Base-by-base conservation (phyloP, 805 yeast genomes). In the Kodamaea neixiangensis region DNA sequence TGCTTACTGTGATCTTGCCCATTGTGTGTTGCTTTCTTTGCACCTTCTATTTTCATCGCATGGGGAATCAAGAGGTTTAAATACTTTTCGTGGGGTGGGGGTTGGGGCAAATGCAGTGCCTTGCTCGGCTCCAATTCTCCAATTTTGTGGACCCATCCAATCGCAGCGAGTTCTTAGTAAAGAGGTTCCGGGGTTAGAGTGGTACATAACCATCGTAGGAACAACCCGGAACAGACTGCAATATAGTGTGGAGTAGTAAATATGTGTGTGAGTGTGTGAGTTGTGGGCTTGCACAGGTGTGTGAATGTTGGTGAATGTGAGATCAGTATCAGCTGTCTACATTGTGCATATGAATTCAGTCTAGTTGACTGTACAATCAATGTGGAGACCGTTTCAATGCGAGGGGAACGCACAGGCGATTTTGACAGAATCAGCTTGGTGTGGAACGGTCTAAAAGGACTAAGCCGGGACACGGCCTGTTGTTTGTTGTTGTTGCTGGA, bases 1-100 rank as follows among this genome's bases (percentile, higher is more conserved):
- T 80, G 62, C 81, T 79, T 43, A 87, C 92, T 60, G 82, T 81
- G 65, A 87, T 83, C 65, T 86, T 87, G 49, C 57, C 60, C 34
- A 57, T 50, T 18, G 22, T 50, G 51, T 34, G 2, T 17, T 41
- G n/a, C 7, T 43, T 33, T 41, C 2, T 25, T 31, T 38, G 19
- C 18, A 15, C 20, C 41, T n/a, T 13, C 11, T 14, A 42, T 9
- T 20, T 17, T 5, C 41, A 15, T 9, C 7, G 31, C 13, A 33
- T 13, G 40, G 50, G 50, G 46, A 25, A 20, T n/a, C 44, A 13
- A 6, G 34, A 20, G 18, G 38, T 35, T 25, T 48, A 31, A 41
- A 48, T 48, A 48, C 43, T 20, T 33, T 20, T 41, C 29, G 35
- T 19, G 45, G 29, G n/a, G 21, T 15, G 33, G 35, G 29, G 31